Evolutionary conservation across 2,329 filamentous ascomycete genomes (phyloP).

Genomic region (Exophiala viscosa): DNA sequence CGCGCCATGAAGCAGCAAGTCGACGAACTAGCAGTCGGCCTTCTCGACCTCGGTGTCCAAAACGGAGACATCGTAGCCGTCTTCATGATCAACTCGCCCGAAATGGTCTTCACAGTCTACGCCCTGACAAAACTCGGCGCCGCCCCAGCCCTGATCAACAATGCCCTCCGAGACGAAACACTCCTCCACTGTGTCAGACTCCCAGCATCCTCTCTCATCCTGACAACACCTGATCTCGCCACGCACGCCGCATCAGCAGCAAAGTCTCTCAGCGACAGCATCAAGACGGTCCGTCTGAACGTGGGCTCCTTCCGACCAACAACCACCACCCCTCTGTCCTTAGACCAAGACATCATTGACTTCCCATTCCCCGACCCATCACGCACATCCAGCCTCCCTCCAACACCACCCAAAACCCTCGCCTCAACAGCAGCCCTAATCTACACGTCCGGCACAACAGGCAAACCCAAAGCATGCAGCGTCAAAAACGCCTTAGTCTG

Average conservation of each 20-base stretch:
- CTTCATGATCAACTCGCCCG: constrained; percentile 49
- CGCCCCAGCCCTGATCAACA: constrained; percentile 46
- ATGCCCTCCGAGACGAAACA: constrained; percentile 45
- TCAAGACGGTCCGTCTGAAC: constrained; percentile 21
- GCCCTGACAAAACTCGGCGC: constrained; percentile 47
- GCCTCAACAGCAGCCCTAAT: constrained; percentile 40
- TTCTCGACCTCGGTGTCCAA: constrained; percentile 37
- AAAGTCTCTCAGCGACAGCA: constrained; percentile 25
- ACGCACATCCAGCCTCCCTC: constrained; percentile 6
- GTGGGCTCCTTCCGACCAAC: constrained; percentile 17
- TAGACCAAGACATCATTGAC: constrained; percentile 19
- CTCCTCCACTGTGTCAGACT: constrained; percentile 45
- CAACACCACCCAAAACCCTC: constrained; percentile 25
- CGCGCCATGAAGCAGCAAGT: constrained; percentile 36
- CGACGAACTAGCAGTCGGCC: constrained; percentile 42
- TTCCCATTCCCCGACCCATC: constrained; percentile 19
- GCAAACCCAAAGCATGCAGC: constrained; percentile 29
- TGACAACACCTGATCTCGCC: constrained; percentile 45
- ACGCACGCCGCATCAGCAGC: constrained; percentile 26
- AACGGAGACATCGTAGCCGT: constrained; percentile 44
- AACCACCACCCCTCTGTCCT: constrained; percentile 30
- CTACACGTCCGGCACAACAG: constrained; percentile 47
- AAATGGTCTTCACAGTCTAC: constrained; percentile 45
- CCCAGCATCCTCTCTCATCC: constrained; percentile 39
- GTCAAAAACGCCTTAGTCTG: constrained; percentile 34